phyloP scores from a whole-genome alignment of 192 early-diverging fungal genomes.

The Chytriomyces sp. region DNA sequence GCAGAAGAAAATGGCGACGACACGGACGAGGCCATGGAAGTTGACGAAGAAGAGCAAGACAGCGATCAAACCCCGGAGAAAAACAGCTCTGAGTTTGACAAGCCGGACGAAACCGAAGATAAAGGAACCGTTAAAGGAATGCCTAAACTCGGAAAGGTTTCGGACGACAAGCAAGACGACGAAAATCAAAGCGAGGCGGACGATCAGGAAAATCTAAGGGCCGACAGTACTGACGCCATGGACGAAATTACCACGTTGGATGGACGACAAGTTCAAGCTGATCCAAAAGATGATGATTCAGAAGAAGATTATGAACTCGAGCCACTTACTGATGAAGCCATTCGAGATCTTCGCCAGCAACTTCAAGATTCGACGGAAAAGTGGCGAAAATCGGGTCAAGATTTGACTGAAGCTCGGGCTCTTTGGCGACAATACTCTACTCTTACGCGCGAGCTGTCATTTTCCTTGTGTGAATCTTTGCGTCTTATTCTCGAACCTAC shows the following conservation, averaged over 20 bases:
- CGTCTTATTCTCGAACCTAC: constrained; percentile 97
- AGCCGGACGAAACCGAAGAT: constrained; percentile 28
- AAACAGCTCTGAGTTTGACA: neutral
- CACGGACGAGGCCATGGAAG: constrained; percentile 29
- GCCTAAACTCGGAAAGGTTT: constrained; percentile 15
- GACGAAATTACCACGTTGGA: constrained; percentile 28
- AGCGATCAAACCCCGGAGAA: neutral
- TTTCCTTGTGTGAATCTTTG: constrained; percentile 91
- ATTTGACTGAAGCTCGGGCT: constrained; percentile 59
- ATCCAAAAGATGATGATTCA: constrained; percentile 40
- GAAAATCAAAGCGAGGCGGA: constrained; percentile 70
- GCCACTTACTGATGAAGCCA: constrained; percentile 53
- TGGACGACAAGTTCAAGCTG: constrained; percentile 43
- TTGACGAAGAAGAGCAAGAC: constrained; percentile 32
- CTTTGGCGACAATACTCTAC: constrained; percentile 91
- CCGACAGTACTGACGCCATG: constrained; percentile 13
- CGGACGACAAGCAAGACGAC: constrained; percentile 65
- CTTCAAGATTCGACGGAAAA: constrained; percentile 77
- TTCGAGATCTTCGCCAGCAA: constrained; percentile 78
- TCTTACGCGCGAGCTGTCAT: constrained; percentile 88
- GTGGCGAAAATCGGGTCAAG: constrained; percentile 73
- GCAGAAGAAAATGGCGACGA: constrained; percentile 43
- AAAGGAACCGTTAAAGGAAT: constrained; percentile 18
- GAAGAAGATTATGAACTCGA: constrained; percentile 23
- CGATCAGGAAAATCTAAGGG: constrained; percentile 51